Evolutionary conservation across 805 yeast species (phyloP), one percentile per base, ranked within the genome.

Genomic region (Osmozyma mogii): DNA sequence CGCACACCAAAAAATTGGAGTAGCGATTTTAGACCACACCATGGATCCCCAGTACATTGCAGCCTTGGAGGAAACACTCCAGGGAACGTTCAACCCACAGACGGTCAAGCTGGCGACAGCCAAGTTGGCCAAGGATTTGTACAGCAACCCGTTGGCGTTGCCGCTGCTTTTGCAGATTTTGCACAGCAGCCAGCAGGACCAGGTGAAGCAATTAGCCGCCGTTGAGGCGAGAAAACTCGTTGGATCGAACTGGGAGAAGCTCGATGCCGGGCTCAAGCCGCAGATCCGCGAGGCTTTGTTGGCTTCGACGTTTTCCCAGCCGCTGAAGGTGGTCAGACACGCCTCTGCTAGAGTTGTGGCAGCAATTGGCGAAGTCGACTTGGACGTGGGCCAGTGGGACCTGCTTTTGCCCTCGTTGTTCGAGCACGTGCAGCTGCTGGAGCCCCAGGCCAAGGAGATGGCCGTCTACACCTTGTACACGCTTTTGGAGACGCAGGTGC

Each of bases 161-260:
- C 92, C 95, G 12, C 78, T 95, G 8, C 66, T 89, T 53, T 65
- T 89, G 45, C 92, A 84, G 48, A 73, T 92, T 37, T 68, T 85
- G 49, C 87, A 83, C 56, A 69, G 66, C 42, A 76, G 78, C 43
- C 59, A 68, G 23, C 78, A 78, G 46, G 79, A 72, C 40, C 83
- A 82, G 47, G 54, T 88, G 44, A 81, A 84, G 49, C 95, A 87
- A 58, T 68, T 92, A 38, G 94, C 96, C n/a, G 94, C 96, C 38
- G 95, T 92, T 39, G 98, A 92, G 63, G 85, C 88, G 23, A 77
- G 95, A 61, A 92, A 92, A 57, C 72, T 82, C 50, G 75, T 88
- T 22, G 50, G 68, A 30, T 65, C 69, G 41, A 77, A 75, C 49
- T 92, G 97, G 97, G 65, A 58, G 22, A 41, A 46, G 5, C 57